Evolutionary conservation across 306 rosid species (phyloP).

Genomic region (Lathyrus oleraceus): DNA sequence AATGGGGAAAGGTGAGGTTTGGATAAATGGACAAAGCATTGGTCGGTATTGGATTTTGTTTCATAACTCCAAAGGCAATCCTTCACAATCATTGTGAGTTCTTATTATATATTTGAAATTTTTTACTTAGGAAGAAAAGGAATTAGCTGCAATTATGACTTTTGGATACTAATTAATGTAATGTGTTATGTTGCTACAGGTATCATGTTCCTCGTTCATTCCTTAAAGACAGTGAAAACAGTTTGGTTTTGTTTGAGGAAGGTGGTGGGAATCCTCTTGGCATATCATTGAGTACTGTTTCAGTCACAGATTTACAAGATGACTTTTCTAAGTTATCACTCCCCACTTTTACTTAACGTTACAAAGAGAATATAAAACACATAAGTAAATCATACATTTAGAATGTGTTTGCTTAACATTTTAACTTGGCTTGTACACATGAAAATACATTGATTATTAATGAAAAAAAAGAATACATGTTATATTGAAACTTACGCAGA

Average conservation of each 20-base stretch:
- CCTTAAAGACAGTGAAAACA: conserved; percentile 48
- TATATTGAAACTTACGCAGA: too few relatives aligned
- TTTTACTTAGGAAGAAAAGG: not conserved
- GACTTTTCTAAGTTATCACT: conserved; percentile 29
- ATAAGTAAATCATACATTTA: not conserved
- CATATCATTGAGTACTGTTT: conserved; percentile 49
- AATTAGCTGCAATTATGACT: not conserved
- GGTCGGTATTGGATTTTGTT: conserved; percentile 79
- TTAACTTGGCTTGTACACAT: not conserved
- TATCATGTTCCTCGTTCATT: conserved; percentile 77
- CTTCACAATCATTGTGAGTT: conserved; percentile 67
- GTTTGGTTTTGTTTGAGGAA: conserved; percentile 64
- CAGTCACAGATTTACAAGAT: conserved; percentile 29
- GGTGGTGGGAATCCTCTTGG: conserved; percentile 68
- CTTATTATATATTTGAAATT: not conserved
- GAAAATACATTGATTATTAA: too few relatives aligned
- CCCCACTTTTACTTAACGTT: conserved; percentile 26
- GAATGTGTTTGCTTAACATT: conserved; percentile 23
- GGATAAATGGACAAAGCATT: conserved; percentile 70
- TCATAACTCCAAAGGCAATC: conserved; percentile 48
- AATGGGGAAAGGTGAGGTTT: conserved; percentile 78
- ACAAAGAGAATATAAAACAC: not conserved
- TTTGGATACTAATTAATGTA: conserved; percentile 17
- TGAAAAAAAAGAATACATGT: too few relatives aligned
- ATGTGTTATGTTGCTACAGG: conserved; percentile 35